Evolutionary conservation across 331 rosid species (phyloP).

Genomic region (Spiraea crenata): DNA sequence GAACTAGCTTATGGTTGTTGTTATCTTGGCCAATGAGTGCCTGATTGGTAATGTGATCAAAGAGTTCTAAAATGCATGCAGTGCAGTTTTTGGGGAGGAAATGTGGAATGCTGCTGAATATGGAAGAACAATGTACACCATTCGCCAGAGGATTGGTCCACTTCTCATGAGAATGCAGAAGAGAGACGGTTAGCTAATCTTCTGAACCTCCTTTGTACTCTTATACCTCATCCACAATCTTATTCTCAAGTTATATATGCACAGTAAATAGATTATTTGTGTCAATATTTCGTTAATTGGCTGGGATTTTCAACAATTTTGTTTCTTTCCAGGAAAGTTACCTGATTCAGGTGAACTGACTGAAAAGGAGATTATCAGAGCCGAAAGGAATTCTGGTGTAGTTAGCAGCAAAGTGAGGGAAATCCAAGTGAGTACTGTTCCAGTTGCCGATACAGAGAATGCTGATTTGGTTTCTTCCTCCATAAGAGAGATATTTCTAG

Average conservation of each 20-base stretch:
- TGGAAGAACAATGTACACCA: conserved; percentile 98
- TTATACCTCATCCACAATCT: conserved; percentile 3
- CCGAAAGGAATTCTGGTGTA: conserved; percentile 91
- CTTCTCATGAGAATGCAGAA: conserved; percentile 84
- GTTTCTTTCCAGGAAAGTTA: conserved; percentile 53
- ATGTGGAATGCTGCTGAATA: conserved; percentile 99
- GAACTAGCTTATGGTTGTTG: neutral
- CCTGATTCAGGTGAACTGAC: conserved; percentile 59
- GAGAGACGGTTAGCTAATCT: conserved; percentile 69
- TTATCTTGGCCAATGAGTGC: neutral
- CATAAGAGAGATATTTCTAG: neutral
- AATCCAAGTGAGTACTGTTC: conserved; percentile 73
- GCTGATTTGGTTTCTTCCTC: conserved; percentile 27
- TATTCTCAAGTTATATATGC: neutral
- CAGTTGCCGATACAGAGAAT: conserved; percentile 4
- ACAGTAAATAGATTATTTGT: neutral
- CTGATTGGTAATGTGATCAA: conserved; percentile 31
- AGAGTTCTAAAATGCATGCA: conserved; percentile 44
- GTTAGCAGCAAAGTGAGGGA: conserved; percentile 87
- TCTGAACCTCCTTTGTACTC: conserved; percentile 1
- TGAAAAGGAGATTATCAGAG: conserved; percentile 92
- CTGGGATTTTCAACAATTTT: conserved; percentile 21
- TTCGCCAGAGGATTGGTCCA: conserved; percentile 90
- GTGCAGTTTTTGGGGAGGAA: conserved; percentile 98
- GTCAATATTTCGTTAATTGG: conserved; percentile 5